These are phyloP conservation scores for Phlebiopsis flavidoalba DNA, from an alignment of 768 basidiomycete species.

Conservation along the genomic window DNA sequence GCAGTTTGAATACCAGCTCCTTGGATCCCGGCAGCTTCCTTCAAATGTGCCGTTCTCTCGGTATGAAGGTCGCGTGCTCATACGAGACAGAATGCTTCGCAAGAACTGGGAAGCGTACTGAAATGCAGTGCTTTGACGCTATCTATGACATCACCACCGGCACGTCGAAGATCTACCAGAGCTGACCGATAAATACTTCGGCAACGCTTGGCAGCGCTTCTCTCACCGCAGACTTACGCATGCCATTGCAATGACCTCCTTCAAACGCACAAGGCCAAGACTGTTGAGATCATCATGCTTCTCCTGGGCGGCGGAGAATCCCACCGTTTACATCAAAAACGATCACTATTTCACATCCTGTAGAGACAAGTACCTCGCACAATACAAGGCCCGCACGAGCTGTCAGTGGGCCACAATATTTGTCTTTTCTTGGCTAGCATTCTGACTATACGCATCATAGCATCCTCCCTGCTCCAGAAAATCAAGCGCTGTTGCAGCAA, in stretches of 20 bases:
- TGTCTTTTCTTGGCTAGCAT: neutral
- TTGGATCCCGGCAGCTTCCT: conserved; percentile 64
- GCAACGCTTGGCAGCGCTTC: conserved; percentile 43
- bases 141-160: conserved; percentile 34
- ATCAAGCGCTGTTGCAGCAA: neutral
- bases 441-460: neutral
- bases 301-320: conserved; percentile 40
- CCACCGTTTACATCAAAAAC: conserved; percentile 42
- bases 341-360: conserved; percentile 44
- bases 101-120: conserved; percentile 45
- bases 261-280: conserved; percentile 31
- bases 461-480: neutral
- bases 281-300: conserved; percentile 28
- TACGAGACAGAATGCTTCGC: conserved; percentile 35
- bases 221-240: conserved; percentile 41
- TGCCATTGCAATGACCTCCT: conserved; percentile 46
- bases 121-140: conserved; percentile 33
- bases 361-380: conserved; percentile 17
- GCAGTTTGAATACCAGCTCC: conserved; percentile 35
- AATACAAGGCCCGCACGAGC: conserved; percentile 11
- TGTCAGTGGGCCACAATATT: conserved; percentile 20
- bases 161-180: conserved; percentile 30
- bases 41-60: conserved; percentile 56
- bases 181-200: conserved; percentile 45
- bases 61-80: conserved; percentile 48